Evolutionary conservation across 177 flowering plant genomes (phyloP).

Genomic region (Telopea speciosissima): DNA sequence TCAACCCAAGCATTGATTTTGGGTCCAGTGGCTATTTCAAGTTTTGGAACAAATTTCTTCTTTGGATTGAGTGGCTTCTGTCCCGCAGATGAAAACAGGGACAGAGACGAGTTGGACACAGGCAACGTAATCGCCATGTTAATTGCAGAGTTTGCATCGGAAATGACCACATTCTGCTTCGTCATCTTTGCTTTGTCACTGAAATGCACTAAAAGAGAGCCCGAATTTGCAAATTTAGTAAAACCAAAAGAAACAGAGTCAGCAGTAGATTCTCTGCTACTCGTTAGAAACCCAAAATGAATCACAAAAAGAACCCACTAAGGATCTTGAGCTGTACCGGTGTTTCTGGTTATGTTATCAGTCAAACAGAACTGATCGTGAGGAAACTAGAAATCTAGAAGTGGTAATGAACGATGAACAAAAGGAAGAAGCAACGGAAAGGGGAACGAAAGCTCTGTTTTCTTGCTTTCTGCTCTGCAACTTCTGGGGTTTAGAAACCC

Average conservation of each 20-base stretch:
- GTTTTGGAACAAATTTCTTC: conserved; percentile 25
- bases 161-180: conserved; percentile 46
- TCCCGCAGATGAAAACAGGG: conserved; percentile 22
- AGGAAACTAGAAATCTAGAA: not conserved
- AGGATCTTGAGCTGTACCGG: too few species aligned
- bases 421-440: not conserved
- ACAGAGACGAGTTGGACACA: conserved; percentile 28
- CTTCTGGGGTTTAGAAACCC: not conserved
- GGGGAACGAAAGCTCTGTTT: not conserved
- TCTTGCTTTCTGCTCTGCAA: not conserved
- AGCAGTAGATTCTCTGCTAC: not conserved
- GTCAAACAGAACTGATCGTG: too few species aligned
- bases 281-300: not conserved
- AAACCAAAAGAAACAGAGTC: not conserved
- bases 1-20: conserved; percentile 57
- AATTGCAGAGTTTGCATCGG: conserved; percentile 31
- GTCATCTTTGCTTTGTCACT: conserved; percentile 31
- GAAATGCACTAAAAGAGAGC: not conserved
- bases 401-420: not conserved
- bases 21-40: conserved; percentile 22
- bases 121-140: conserved; percentile 28
- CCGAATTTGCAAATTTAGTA: not conserved
- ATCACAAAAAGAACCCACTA: not conserved
- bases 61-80: conserved; percentile 26
- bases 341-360: too few species aligned